Percentiles rank a stretch among this genome's conserved stretches.
Evolutionary conservation across 2,329 filamentous ascomycete species (phyloP).

Genomic region (Colletotrichum trifolii): DNA sequence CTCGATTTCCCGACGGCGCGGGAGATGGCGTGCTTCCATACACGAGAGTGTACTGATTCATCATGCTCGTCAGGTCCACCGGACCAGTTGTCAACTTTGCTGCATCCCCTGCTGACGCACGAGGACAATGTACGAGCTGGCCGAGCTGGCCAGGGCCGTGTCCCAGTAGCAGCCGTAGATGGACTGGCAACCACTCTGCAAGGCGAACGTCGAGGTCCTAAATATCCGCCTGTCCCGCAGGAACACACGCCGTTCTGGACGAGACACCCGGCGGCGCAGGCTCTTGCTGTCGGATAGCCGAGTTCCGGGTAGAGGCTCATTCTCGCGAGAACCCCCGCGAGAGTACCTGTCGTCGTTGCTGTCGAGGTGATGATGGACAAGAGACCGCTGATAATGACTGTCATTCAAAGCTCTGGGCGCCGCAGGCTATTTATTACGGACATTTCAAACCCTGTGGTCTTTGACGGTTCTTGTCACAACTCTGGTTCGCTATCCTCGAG

Average conservation of each 20-base stretch:
- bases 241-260: conserved; percentile 38
- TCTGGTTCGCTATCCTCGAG: no score
- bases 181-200: conserved; percentile 40
- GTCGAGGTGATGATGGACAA: background rate
- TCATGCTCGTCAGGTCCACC: conserved; percentile 38
- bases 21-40: background rate
- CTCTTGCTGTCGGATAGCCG: conserved; percentile 38
- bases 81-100: conserved; percentile 38
- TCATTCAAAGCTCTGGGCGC: no score
- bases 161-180: conserved; percentile 43
- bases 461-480: no score
- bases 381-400: background rate
- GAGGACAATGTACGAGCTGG: conserved; percentile 39
- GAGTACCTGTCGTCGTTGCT: background rate
- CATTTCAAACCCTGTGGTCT: no score
- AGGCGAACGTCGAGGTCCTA: conserved; percentile 37
- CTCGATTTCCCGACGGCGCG: background rate
- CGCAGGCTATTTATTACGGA: no score
- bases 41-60: conserved; percentile 40
- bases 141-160: conserved; percentile 39
- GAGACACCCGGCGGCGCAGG: conserved; percentile 41
- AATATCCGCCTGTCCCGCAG: conserved; percentile 39
- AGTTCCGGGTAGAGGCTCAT: conserved; percentile 29
- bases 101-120: conserved; percentile 41
- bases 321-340: conserved; percentile 28